Evolutionary conservation across 176 grass and related monocot species (phyloP).

Genomic region (Bolboschoenus planiculmis): DNA sequence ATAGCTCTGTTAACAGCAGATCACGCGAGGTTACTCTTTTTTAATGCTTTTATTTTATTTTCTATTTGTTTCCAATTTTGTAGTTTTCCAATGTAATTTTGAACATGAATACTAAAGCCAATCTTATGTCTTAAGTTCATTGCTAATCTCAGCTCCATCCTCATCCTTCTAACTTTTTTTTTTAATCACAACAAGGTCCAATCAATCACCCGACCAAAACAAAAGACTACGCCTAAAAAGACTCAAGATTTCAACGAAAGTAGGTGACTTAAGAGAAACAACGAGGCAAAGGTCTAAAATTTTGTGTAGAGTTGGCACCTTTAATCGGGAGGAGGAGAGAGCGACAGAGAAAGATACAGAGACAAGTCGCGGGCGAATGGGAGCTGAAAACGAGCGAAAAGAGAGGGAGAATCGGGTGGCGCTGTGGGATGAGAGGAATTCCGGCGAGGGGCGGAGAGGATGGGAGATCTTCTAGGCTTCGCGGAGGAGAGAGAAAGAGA

Average conservation of each 20-base stretch:
- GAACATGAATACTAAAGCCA: background rate
- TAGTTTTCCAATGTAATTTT: background rate
- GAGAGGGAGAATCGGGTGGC: background rate
- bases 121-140: background rate
- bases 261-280: background rate
- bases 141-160: too few relatives aligned
- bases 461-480: background rate
- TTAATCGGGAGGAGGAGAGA: background rate
- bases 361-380: too few relatives aligned
- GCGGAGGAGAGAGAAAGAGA: background rate
- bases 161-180: background rate
- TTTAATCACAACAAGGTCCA: background rate
- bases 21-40: too few relatives aligned
- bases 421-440: background rate
- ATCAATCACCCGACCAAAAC: background rate
- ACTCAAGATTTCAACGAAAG: background rate
- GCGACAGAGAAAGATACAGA: background rate
- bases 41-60: too few relatives aligned
- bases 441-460: background rate
- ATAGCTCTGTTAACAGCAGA: too few relatives aligned
- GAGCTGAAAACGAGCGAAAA: too few relatives aligned
- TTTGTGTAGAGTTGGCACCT: background rate
- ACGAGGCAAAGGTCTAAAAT: background rate
- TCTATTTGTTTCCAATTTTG: too few relatives aligned
- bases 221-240: background rate